phyloP scores from a whole-genome alignment of 179 eudicot species.

The Nepenthes alata region DNA sequence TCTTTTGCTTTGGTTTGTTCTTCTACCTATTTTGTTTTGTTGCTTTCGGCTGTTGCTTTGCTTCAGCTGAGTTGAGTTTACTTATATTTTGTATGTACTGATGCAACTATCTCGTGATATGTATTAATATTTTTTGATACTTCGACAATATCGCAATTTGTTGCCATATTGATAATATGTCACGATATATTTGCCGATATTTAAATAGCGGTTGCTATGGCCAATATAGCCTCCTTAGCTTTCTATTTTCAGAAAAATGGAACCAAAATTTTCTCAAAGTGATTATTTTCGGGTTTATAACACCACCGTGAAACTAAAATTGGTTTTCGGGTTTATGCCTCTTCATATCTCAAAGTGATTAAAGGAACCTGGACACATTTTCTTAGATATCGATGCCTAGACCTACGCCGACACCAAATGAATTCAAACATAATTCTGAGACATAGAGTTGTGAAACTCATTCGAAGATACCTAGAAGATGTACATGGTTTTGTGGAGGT shows the following conservation, averaged over 20 bases:
- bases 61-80: not conserved
- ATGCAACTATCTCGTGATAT: not conserved
- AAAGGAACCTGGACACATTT: not conserved
- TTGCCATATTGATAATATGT: too few relatives aligned
- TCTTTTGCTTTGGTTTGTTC: not conserved
- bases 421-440: conserved; percentile 63
- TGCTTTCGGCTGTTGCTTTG: not conserved
- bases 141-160: too few relatives aligned
- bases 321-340: not conserved
- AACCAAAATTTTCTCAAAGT: too few relatives aligned
- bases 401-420: conserved; percentile 81
- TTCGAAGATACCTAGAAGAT: conserved; percentile 84
- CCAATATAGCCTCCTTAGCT: too few relatives aligned
- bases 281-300: too few relatives aligned
- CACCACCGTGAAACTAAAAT: not conserved
- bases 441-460: conserved; percentile 63
- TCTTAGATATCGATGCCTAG: conserved; percentile 82
- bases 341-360: too few relatives aligned
- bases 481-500: conserved; percentile 85
- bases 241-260: too few relatives aligned
- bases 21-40: not conserved
- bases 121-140: not conserved
- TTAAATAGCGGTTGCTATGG: not conserved
- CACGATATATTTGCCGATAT: not conserved
- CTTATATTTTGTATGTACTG: not conserved